Percentiles rank a stretch among this genome's conserved stretches.
phyloP scores from a whole-genome alignment of 2,329 filamentous ascomycete species.

The Alternaria sp. region DNA sequence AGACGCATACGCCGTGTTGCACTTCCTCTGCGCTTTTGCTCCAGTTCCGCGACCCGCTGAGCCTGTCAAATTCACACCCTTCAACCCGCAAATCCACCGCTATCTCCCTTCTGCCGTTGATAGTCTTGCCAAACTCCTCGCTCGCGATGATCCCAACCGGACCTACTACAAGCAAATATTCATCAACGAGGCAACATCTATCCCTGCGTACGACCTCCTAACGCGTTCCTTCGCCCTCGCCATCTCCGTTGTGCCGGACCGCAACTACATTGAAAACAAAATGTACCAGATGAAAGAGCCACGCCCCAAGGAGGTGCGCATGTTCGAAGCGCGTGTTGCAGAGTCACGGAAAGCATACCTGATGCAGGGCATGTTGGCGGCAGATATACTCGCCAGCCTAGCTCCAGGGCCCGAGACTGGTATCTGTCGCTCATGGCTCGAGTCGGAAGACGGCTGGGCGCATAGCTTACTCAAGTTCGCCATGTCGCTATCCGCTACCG shows the following conservation, averaged over 20 bases:
- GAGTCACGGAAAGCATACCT: constrained; percentile 87
- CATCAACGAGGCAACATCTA: constrained; percentile 69
- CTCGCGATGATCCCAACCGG: constrained; percentile 91
- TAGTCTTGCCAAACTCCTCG: constrained; percentile 86
- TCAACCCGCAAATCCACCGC: constrained; percentile 80
- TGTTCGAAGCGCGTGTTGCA: constrained; percentile 65
- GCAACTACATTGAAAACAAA: constrained; percentile 58
- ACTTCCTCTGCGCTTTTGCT: constrained; percentile 90
- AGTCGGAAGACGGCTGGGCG: constrained; percentile 82
- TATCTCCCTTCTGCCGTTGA: constrained; percentile 92
- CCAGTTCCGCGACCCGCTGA: constrained; percentile 73
- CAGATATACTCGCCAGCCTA: constrained; percentile 83
- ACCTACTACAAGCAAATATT: constrained; percentile 85
- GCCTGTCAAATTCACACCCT: constrained; percentile 75
- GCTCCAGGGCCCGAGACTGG: constrained; percentile 73
- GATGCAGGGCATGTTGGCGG: constrained; percentile 89
- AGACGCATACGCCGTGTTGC: constrained; percentile 83
- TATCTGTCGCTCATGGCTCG: constrained; percentile 80
- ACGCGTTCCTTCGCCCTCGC: constrained; percentile 87
- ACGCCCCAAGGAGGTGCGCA: constrained; percentile 51
- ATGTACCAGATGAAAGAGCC: constrained; percentile 49
- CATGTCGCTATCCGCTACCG: constrained; percentile 63
- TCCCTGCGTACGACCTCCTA: constrained; percentile 76
- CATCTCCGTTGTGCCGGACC: constrained; percentile 82
- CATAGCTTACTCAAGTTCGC: constrained; percentile 79